phyloP scores from a whole-genome alignment of 2,329 filamentous ascomycete species.

The Elsinoe necatrix region DNA sequence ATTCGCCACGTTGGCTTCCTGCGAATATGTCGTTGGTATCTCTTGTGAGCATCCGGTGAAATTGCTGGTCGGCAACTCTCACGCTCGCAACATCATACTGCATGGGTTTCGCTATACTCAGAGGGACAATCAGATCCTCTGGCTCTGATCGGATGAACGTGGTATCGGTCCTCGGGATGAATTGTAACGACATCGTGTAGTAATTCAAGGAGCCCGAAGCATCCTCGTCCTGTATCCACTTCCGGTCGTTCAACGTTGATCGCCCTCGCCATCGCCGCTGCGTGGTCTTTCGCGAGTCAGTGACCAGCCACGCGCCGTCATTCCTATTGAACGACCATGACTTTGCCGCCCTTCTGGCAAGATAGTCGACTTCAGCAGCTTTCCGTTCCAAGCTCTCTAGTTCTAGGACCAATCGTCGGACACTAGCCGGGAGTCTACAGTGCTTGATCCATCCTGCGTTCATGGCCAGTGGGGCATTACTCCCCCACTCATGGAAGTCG shows the following conservation, averaged over 20 bases:
- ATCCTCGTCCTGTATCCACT: conserved; percentile 40
- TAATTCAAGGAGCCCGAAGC: conserved; percentile 35
- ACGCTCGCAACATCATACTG: background rate
- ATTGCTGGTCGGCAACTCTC: conserved; percentile 1
- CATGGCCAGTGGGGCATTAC: conserved; percentile 23
- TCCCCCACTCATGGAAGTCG: conserved; percentile 33
- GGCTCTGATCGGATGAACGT: background rate
- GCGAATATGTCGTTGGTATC: background rate
- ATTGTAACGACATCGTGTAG: conserved; percentile 37
- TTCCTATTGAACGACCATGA: conserved; percentile 31
- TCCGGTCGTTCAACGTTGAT: conserved; percentile 33
- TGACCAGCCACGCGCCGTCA: conserved; percentile 17
- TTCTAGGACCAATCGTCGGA: conserved; percentile 36
- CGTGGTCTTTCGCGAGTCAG: conserved; percentile 22
- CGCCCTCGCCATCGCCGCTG: conserved; percentile 38
- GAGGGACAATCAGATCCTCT: background rate
- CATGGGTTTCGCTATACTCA: background rate
- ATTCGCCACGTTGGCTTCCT: background rate
- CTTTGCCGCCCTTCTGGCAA: conserved; percentile 33
- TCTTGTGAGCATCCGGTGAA: conserved; percentile 1
- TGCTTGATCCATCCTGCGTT: conserved; percentile 21
- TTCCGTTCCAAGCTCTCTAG: conserved; percentile 43
- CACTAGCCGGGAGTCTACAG: conserved; percentile 14
- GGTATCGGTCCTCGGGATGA: background rate
- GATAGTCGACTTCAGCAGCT: conserved; percentile 37